Base-by-base conservation (phyloP, 805 yeast species). In the Nakazawaea sp. region DNA sequence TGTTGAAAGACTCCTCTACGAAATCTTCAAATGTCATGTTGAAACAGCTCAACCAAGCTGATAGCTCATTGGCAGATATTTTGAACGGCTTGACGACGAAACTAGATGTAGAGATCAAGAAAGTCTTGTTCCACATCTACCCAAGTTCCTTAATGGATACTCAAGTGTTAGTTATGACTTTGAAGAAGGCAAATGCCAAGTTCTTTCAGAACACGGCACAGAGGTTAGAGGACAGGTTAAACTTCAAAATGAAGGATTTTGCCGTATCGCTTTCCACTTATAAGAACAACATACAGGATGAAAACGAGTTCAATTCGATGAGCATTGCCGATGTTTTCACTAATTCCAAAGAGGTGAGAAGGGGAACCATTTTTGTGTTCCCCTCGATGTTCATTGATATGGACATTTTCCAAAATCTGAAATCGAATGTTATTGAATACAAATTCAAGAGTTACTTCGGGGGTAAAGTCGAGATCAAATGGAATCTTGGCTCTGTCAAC, bases 401-500 rank as follows among this genome's bases (percentile, higher is more conserved):
- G 97, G 72, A 78, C 33, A 78, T 94, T 0, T 72, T 75, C 63
- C 89, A 86, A 49, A 56, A 61, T 23, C 63, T 63, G 19, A 59
- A 67, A 9, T 66, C 72, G 13, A 70, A 72, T 30, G 43, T 66
- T 4, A 72, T 92, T 30, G 81, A 82, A 47, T 87, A 80, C 50
- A 62, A 69, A 2, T 92, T 74, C 55, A 68, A 68, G 32, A 78
- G 92, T 34, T 65, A 78, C 2, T 87, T 92, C 62, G 95, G 86
- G 7, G 97, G 96, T 19, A 77, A 86, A 12, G 92, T 92, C 27
- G 95, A 87, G 42, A 78, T 92, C 1, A 72, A 86, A 33, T 92
- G 98, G 98, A 92, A 92, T 53, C 61, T 92, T 20, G 97, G 97
- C 0, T 81, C 95, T 0, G 79, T 92, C 15, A 85, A 83, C 50